These are phyloP conservation scores for Ceratobasidium sp. DNA, from an alignment of 1,284 basidiomycete species.

Conservation along the genomic window DNA sequence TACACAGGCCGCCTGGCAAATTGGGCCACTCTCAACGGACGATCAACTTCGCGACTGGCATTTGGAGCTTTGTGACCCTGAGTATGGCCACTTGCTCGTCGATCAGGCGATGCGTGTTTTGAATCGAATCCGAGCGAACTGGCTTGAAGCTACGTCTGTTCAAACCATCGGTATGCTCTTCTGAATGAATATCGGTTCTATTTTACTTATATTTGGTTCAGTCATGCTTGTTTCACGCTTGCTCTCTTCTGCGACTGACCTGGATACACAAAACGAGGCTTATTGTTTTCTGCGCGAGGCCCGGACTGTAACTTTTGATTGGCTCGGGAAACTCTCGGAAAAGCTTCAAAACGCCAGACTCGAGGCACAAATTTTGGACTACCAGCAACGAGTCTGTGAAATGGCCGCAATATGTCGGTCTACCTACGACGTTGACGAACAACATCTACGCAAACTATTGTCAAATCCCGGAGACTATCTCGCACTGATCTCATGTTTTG, in stretches of 20 bases:
- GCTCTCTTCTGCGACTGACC: slow-evolving; percentile 53
- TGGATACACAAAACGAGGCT: slow-evolving; percentile 46
- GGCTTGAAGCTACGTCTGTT: slow-evolving; percentile 61
- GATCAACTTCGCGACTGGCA: slow-evolving; percentile 51
- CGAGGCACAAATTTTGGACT: slow-evolving; percentile 50
- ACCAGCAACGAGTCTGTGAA: slow-evolving; percentile 56
- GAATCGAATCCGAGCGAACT: slow-evolving; percentile 58
- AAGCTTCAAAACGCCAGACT: slow-evolving; percentile 52
- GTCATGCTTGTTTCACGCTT: slow-evolving; percentile 58
- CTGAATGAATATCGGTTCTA: not conserved
- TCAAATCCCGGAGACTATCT: slow-evolving; percentile 52
- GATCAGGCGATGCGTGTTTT: slow-evolving; percentile 56
- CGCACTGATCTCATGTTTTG: slow-evolving; percentile 58
- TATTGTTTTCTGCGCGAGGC: slow-evolving; percentile 54
- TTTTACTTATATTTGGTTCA: not conserved
- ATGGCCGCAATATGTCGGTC: slow-evolving; percentile 60
- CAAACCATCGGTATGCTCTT: slow-evolving; percentile 53
- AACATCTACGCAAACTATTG: slow-evolving; percentile 42
- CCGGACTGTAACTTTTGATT: slow-evolving; percentile 57
- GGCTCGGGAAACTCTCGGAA: slow-evolving; percentile 56
- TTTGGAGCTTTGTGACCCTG: slow-evolving; percentile 48
- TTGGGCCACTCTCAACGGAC: slow-evolving; percentile 55
- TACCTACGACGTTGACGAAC: slow-evolving; percentile 60
- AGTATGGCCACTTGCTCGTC: slow-evolving; percentile 59
- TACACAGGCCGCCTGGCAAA: slow-evolving; percentile 56